phyloP scores from a whole-genome alignment of 257 asterid genomes.

The Solanum habrochaites region DNA sequence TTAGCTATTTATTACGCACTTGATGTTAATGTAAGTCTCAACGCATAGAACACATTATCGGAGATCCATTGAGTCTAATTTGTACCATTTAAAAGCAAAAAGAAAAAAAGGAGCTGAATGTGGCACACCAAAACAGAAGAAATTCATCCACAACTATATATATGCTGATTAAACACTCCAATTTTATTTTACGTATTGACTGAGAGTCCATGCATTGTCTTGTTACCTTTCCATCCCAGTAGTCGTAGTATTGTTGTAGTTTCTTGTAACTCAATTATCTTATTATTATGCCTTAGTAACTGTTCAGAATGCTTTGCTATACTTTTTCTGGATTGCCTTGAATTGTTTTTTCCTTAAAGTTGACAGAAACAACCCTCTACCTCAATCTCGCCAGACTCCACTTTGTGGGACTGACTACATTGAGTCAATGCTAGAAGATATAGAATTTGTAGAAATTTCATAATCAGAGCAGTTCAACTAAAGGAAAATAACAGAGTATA shows the following conservation, averaged over 20 bases:
- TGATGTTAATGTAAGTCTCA: background rate
- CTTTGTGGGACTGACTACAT: background rate
- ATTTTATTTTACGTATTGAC: background rate
- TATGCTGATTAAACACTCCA: background rate
- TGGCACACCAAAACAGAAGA: background rate
- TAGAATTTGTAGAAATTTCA: background rate
- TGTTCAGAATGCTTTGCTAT: background rate
- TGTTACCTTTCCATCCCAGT: background rate
- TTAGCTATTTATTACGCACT: background rate
- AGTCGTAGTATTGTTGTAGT: background rate
- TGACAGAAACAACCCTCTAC: background rate
- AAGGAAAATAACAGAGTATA: background rate
- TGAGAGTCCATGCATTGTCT: background rate
- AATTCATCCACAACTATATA: background rate
- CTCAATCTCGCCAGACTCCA: background rate
- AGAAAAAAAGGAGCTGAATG: background rate
- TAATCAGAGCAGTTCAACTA: background rate
- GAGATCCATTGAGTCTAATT: background rate
- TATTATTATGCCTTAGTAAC: background rate
- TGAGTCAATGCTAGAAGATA: background rate
- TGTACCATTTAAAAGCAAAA: background rate
- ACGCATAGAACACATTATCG: background rate
- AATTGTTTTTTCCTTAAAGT: background rate
- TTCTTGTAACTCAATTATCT: background rate
- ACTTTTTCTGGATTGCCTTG: background rate